These are phyloP conservation scores for Penicillium cataractarum DNA, from an alignment of 495 filamentous ascomycete species.

Conservation along the genomic window DNA sequence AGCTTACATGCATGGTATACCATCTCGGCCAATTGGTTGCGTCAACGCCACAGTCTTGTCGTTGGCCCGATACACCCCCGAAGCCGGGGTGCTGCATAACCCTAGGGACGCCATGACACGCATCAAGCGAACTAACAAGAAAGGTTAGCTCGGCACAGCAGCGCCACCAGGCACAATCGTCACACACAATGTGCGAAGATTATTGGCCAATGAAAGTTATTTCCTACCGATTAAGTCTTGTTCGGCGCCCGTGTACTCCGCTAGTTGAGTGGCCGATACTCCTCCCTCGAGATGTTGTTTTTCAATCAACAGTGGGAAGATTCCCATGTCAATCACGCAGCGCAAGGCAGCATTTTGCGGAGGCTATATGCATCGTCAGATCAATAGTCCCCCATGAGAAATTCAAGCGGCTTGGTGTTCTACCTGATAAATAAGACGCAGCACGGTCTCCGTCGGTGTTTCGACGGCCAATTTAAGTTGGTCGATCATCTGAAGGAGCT, in stretches of 20 bases:
- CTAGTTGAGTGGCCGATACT: slow-evolving; percentile 33
- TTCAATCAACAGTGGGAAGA: slow-evolving; percentile 35
- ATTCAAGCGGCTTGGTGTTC: too few species aligned
- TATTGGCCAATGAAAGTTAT: neutral
- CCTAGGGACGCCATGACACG: slow-evolving; percentile 41
- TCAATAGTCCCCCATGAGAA: neutral
- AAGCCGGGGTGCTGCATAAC: slow-evolving; percentile 29
- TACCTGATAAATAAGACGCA: slow-evolving; percentile 47
- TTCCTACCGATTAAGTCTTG: slow-evolving; percentile 36
- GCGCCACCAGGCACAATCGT: neutral
- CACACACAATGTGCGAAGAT: neutral
- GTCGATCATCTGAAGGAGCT: slow-evolving; percentile 37
- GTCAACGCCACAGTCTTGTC: slow-evolving; percentile 39
- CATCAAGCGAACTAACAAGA: slow-evolving; percentile 41
- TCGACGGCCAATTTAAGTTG: slow-evolving; percentile 37
- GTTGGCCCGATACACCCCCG: slow-evolving; percentile 36
- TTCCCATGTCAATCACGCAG: slow-evolving; percentile 37
- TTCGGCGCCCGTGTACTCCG: slow-evolving; percentile 34
- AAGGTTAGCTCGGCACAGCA: neutral
- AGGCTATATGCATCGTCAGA: slow-evolving; percentile 31
- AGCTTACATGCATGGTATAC: slow-evolving; percentile 45
- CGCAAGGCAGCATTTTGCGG: slow-evolving; percentile 46
- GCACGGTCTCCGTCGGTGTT: slow-evolving; percentile 40
- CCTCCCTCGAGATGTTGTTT: slow-evolving; percentile 26
- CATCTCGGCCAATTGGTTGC: slow-evolving; percentile 42